These are phyloP conservation scores for Phaeosphaeria sp. DNA, from an alignment of 2,329 filamentous ascomycete genomes.

Conservation along the genomic window DNA sequence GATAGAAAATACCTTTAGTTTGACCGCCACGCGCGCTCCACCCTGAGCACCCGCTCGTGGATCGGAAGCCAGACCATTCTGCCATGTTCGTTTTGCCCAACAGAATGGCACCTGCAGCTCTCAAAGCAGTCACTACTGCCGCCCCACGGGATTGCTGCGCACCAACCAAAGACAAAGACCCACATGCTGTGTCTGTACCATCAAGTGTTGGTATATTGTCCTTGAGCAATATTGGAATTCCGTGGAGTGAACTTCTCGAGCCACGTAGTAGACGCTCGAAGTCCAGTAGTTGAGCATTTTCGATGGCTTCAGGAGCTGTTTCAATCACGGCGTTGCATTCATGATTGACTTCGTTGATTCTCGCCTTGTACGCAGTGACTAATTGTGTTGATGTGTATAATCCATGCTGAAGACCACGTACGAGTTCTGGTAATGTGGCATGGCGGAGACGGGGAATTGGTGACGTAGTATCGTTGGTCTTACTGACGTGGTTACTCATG, in stretches of 20 bases:
- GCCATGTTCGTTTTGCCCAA: constrained; percentile 69
- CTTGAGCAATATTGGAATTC: constrained; percentile 67
- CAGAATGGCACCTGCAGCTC: constrained; percentile 65
- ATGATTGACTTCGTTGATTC: constrained; percentile 63
- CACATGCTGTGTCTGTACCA: constrained; percentile 48
- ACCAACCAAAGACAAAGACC: constrained; percentile 66
- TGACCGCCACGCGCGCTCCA: constrained; percentile 70
- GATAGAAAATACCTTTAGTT: no score
- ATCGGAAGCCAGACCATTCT: constrained; percentile 67
- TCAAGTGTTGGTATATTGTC: constrained; percentile 65
- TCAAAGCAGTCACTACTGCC: constrained; percentile 63
- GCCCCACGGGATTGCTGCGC: constrained; percentile 62
- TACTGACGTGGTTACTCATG: no score
- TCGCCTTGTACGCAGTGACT: constrained; percentile 60
- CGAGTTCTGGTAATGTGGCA: not conserved
- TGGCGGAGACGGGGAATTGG: not conserved
- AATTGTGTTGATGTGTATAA: not conserved
- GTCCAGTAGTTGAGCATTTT: constrained; percentile 59
- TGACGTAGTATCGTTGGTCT: no score
- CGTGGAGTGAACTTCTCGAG: constrained; percentile 59
- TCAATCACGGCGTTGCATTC: constrained; percentile 63
- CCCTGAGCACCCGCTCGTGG: constrained; percentile 61
- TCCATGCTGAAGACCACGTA: not conserved
- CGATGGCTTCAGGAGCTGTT: constrained; percentile 56
- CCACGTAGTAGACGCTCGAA: constrained; percentile 51